Percentiles rank a stretch among this genome's conserved stretches.
These are phyloP conservation scores for Chaetomium fimeti DNA, from an alignment of 495 filamentous ascomycete genomes.

Conservation along the genomic window DNA sequence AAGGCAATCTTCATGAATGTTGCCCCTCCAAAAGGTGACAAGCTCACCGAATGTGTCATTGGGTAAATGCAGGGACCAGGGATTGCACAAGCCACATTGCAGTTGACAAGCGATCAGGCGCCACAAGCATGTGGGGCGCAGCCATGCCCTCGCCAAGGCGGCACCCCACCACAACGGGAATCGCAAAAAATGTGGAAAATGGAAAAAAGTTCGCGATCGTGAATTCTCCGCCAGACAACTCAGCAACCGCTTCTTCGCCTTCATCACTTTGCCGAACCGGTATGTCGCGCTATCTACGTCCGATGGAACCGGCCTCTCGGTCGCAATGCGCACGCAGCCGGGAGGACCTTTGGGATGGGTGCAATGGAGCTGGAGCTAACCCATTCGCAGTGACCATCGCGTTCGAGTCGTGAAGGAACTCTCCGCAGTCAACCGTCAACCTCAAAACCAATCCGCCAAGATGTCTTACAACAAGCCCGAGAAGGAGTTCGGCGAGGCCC, in stretches of 20 bases:
- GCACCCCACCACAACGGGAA: slow-evolving; percentile 21
- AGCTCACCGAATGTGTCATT: slow-evolving; percentile 43
- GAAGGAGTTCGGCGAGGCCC: slow-evolving; percentile 74
- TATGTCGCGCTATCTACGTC: slow-evolving; percentile 4
- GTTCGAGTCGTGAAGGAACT: slow-evolving; percentile 66
- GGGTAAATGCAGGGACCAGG: slow-evolving; percentile 2
- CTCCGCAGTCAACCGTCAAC: slow-evolving; percentile 20
- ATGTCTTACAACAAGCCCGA: slow-evolving; percentile 97
- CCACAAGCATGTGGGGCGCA: slow-evolving; percentile 20
- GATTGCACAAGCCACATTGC: background rate
- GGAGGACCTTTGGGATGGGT: no score
- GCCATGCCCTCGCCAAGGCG: slow-evolving; percentile 24
- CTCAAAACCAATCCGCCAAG: slow-evolving; percentile 45
- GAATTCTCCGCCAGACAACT: slow-evolving; percentile 18
- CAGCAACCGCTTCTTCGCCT: slow-evolving; percentile 40
- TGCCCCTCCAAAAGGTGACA: slow-evolving; percentile 15
- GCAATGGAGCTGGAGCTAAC: slow-evolving; percentile 3
- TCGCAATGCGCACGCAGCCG: background rate
- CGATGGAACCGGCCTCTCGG: background rate
- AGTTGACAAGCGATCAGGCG: background rate
- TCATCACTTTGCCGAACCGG: slow-evolving; percentile 81
- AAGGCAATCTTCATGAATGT: background rate
- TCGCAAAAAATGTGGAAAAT: slow-evolving; percentile 22
- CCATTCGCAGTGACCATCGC: slow-evolving; percentile 15
- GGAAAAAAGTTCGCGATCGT: slow-evolving; percentile 23